Evolutionary conservation across 371 early-diverging fungal species (phyloP).

Genomic region (Rhizopus sp.): DNA sequence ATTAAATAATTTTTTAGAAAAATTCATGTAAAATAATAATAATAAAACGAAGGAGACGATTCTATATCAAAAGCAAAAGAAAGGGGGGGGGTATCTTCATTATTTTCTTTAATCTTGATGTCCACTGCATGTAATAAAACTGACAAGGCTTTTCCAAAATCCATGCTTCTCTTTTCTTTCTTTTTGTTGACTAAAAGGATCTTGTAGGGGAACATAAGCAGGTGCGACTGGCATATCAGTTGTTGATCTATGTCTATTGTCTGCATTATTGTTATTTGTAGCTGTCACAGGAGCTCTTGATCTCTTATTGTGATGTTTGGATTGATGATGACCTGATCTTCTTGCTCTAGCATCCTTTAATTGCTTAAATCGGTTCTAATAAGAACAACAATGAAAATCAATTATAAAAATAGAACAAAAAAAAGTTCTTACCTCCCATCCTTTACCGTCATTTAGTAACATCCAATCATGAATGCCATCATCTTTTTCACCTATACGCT

Average conservation of each 20-base stretch:
- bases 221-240: conserved; percentile 17
- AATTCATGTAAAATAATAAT: conserved; percentile 28
- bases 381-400: not conserved
- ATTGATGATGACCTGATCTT: conserved; percentile 23
- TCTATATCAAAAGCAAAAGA: not conserved
- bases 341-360: conserved; percentile 26
- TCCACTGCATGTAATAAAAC: conserved; percentile 21
- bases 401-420: not conserved
- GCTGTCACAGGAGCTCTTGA: conserved; percentile 9
- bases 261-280: not conserved
- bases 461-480: conserved; percentile 96
- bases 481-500: conserved; percentile 70
- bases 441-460: conserved; percentile 67
- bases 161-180: conserved; percentile 16
- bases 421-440: conserved; percentile 53
- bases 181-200: conserved; percentile 5
- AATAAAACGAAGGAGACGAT: conserved; percentile 2
- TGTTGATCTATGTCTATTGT: conserved; percentile 2
- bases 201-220: conserved; percentile 21
- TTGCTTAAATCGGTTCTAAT: conserved; percentile 26
- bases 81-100: conserved; percentile 2
- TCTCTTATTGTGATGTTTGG: conserved; percentile 13
- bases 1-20: conserved; percentile 35
- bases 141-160: conserved; percentile 19
- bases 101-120: conserved; percentile 9